A percentile compares a stretch with the other conserved stretches of the same genome.
phyloP scores from a whole-genome alignment of 176 grass and related monocot species.

The Musa schizocarpa region DNA sequence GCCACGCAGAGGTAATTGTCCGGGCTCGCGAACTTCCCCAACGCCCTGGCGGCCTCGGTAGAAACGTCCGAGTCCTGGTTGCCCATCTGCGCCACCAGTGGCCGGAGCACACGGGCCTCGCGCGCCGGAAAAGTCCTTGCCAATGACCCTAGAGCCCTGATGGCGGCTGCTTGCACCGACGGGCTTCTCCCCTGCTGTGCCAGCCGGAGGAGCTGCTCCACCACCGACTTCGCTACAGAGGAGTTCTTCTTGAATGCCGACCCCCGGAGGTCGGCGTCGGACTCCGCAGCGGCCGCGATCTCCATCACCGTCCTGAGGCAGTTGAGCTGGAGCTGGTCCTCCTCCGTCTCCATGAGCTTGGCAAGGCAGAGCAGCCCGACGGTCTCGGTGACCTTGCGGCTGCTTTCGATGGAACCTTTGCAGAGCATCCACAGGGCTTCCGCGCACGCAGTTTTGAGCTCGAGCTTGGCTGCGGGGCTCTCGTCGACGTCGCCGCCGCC shows the following conservation, averaged over 20 bases:
- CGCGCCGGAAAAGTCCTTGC: constrained; percentile 7
- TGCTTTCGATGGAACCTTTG: neutral
- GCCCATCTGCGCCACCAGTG: constrained; percentile 4
- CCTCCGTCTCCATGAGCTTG: constrained; percentile 10
- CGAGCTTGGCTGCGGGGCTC: neutral
- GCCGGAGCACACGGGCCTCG: constrained; percentile 1
- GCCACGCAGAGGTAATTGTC: constrained; percentile 9
- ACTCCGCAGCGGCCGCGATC: constrained; percentile 8
- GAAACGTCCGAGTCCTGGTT: constrained; percentile 6
- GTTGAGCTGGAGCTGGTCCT: constrained; percentile 6
- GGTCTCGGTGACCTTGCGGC: constrained; percentile 13
- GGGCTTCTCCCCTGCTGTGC: neutral
- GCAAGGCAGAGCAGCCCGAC: constrained; percentile 15
- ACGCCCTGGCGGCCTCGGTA: neutral
- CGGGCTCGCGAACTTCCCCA: constrained; percentile 16
- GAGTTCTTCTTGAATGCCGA: constrained; percentile 6
- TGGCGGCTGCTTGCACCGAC: neutral
- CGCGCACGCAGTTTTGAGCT: constrained; percentile 6
- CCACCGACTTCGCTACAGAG: neutral
- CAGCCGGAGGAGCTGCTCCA: constrained; percentile 12
- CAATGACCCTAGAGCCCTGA: constrained; percentile 7
- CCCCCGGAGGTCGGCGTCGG: constrained; percentile 8
- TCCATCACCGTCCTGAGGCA: constrained; percentile 12
- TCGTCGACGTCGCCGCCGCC: neutral
- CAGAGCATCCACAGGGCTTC: constrained; percentile 17